Percentiles rank a stretch among this genome's conserved stretches.
These are phyloP conservation scores for Colletotrichum kahawae DNA, from an alignment of 2,329 filamentous ascomycete genomes.

Conservation along the genomic window DNA sequence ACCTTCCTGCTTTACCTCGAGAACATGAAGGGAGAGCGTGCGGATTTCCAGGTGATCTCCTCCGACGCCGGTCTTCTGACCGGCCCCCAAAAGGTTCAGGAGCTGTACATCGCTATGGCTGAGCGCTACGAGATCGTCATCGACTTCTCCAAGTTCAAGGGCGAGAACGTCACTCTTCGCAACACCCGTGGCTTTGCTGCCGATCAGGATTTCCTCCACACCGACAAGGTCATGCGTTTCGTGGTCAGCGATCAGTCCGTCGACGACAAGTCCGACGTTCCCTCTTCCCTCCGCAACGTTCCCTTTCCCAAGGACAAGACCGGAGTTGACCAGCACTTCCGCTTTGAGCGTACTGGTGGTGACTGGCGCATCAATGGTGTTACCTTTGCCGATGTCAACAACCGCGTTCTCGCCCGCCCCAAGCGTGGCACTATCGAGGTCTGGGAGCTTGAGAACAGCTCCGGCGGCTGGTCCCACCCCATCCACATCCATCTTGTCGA, in stretches of 20 bases:
- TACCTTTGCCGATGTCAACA: conserved; percentile 42
- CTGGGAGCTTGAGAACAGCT: conserved; percentile 48
- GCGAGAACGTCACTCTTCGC: conserved; percentile 50
- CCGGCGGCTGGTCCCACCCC: conserved; percentile 50
- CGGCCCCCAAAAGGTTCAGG: conserved; percentile 41
- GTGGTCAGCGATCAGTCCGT: conserved; percentile 39
- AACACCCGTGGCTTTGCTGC: conserved; percentile 41
- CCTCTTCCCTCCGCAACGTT: conserved; percentile 24
- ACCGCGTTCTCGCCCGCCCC: conserved; percentile 46
- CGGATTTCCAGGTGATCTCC: conserved; percentile 52
- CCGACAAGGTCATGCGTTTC: conserved; percentile 48
- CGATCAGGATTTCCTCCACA: conserved; percentile 50
- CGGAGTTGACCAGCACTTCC: conserved; percentile 21
- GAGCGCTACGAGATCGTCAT: conserved; percentile 59
- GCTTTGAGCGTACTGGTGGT: conserved; percentile 16
- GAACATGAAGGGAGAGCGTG: conserved; percentile 20
- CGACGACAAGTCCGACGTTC: conserved; percentile 28
- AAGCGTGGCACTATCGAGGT: conserved; percentile 43
- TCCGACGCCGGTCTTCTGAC: conserved; percentile 53
- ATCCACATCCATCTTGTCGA: conserved; percentile 60
- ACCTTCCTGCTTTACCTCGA: conserved; percentile 49
- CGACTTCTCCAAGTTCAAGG: conserved; percentile 53
- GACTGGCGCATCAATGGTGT: conserved; percentile 50
- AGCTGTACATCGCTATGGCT: conserved; percentile 53
- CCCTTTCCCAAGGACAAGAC: conserved; percentile 18